Conservation (phyloP, 768 basidiomycete species). For the Tulasnella sp. region DNA sequence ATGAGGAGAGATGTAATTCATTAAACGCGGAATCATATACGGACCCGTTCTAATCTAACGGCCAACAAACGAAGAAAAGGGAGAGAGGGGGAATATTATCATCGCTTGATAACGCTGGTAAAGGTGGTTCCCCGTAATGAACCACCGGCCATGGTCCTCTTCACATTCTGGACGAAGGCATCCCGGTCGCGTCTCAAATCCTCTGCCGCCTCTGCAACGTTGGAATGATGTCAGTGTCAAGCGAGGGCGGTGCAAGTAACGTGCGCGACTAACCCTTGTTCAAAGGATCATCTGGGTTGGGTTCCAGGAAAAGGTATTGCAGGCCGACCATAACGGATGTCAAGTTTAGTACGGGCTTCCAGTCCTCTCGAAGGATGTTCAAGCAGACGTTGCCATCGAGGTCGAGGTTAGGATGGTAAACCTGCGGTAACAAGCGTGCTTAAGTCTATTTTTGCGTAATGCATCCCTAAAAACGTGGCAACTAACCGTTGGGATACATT, state of each 20-base stretch:
- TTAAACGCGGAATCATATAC: background rate
- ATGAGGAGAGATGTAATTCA: background rate
- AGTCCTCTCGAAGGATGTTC: constrained; percentile 98
- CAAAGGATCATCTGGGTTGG: constrained; percentile 95
- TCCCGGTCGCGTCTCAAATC: constrained; percentile 88
- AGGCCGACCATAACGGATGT: constrained; percentile 98
- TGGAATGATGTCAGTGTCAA: constrained; percentile 29
- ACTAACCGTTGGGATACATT: constrained; percentile 87
- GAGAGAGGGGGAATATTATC: background rate
- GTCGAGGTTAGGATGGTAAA: constrained; percentile 98
- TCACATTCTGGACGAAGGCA: constrained; percentile 79
- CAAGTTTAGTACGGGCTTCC: constrained; percentile 97
- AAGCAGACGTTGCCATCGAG: constrained; percentile 97
- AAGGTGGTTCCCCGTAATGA: constrained; percentile 74
- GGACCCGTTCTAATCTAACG: background rate
- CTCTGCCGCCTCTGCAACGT: constrained; percentile 81
- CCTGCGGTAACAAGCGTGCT: constrained; percentile 49
- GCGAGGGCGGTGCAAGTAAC: constrained; percentile 13
- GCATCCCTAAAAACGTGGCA: background rate
- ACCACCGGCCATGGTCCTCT: constrained; percentile 78
- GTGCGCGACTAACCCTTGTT: constrained; percentile 77
- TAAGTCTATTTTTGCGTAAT: background rate
- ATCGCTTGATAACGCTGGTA: constrained; percentile 53
- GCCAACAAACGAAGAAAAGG: background rate
- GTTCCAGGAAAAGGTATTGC: constrained; percentile 97